Base-by-base conservation (phyloP, 768 basidiomycete genomes). In the Leccinum disarticulatum region DNA sequence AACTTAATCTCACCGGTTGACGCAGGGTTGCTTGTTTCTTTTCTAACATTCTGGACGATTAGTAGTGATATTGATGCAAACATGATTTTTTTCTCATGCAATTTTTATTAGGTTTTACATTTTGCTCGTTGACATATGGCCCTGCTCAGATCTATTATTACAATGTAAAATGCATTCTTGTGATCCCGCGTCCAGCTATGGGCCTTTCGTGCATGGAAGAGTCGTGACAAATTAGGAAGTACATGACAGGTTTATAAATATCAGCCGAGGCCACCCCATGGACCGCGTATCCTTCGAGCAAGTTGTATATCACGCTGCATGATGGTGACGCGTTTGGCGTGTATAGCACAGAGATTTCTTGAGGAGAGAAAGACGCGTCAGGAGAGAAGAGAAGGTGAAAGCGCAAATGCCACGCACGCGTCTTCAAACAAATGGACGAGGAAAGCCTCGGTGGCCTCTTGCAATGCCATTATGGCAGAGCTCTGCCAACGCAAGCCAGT, bases 221-320 rank as follows among this genome's bases (percentile, higher is more conserved):
- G 46, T 13, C 8, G 15, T 48, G 53, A 54, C 53, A 35, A 50
- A 14, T 28, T 47, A 15, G 41, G 48, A 61, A 56, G 33, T 38
- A 47, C 28, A 57, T 38, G 6, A 7, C 9, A 35, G n/a, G 36
- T 33, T 17, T 35, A 27, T 79, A 15, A 48, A 38, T 35, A 27
- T 79, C 64, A 88, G 60, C 81, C 84, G 59, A 90, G 79, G 36
- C 88, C 88, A 53, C 87, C 87, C 88, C 90, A 95, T 50, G 88
- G 87, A 3, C 96, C 96, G 52, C 96, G 86, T 80, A 98, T 94
- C 63, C 97, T 84, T 56, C 97, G 83, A 25, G 97, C 97, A 55
- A 99, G 87, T 68, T 98, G 96, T 59, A 99, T 95, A 67, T 99
- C 97, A 54, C 90, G 84, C 57, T 94, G 93, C 95, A 98, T 98